Percentiles rank a stretch among this genome's conserved stretches.
phyloP scores from a whole-genome alignment of 345 rosid species.

The Rubroshorea leprosula region DNA sequence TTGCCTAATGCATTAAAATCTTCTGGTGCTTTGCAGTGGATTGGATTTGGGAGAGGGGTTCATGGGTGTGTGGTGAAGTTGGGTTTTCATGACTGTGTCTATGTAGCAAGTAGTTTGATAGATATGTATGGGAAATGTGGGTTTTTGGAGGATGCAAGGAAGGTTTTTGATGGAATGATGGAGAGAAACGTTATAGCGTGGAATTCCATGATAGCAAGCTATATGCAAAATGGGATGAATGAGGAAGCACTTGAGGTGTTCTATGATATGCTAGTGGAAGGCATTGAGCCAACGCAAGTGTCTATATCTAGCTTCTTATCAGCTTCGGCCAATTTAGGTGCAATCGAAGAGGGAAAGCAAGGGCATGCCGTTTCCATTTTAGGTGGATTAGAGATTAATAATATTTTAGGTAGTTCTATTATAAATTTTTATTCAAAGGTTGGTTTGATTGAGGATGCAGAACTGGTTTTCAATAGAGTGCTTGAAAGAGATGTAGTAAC shows the following conservation, averaged over 20 bases:
- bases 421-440: slow-evolving; percentile 69
- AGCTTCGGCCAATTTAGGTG: slow-evolving; percentile 59
- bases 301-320: slow-evolving; percentile 61
- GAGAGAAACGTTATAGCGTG: slow-evolving; percentile 51
- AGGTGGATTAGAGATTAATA: slow-evolving; percentile 52
- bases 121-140: slow-evolving; percentile 70
- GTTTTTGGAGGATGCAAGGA: slow-evolving; percentile 49
- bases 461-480: slow-evolving; percentile 49
- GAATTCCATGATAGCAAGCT: slow-evolving; percentile 60
- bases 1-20: slow-evolving; percentile 71
- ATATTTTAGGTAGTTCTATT: slow-evolving; percentile 57
- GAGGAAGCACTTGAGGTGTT: slow-evolving; percentile 46
- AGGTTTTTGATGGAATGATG: slow-evolving; percentile 49
- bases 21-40: slow-evolving; percentile 55
- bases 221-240: slow-evolving; percentile 52
- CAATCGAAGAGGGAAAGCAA: slow-evolving; percentile 64
- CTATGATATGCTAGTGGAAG: slow-evolving; percentile 48
- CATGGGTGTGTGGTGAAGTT: slow-evolving; percentile 59
- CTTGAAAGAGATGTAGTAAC: slow-evolving; percentile 55
- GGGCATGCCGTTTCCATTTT: slow-evolving; percentile 58
- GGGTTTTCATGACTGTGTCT: slow-evolving; percentile 54
- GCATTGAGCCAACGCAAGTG: slow-evolving; percentile 49
- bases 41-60: slow-evolving; percentile 55
- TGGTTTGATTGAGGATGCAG: slow-evolving; percentile 60
- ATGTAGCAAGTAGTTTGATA: slow-evolving; percentile 59